Base-by-base conservation (phyloP, 139 green algal species). In the Coelastrella sp. region DNA sequence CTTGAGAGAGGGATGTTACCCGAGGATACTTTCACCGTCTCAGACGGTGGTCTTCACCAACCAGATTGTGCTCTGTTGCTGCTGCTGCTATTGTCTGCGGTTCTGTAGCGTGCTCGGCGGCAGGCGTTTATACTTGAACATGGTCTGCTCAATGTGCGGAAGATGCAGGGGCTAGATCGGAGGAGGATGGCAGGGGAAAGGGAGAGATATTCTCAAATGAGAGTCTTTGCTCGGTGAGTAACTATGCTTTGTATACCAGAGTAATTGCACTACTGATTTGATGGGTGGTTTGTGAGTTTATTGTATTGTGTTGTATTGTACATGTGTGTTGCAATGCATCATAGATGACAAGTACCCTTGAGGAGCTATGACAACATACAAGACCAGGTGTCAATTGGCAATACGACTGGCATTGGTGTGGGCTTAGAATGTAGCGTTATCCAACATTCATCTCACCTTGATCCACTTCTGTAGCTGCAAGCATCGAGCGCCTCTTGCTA, bases 211-310 rank as follows among this genome's bases (percentile, higher is more conserved):
- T 94, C 94, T 7, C 89, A 87, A 73, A 88, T 98, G 90, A 94
- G 97, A 4, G 96, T 98, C 65, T 96, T 99, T 91, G 96, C 96
- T 12, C 87, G 97, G 10, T 99, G 97, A 80, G 86, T 9, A 5
- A 59, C 76, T 60, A 8, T 66, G 75, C 27, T 11, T 35, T 79
- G 73, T 10, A 79, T 5, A 35, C 0, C 73, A n/a, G n/a, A n/a
- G n/a, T n/a, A n/a, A n/a, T n/a, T 12, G 73, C 73, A 35, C 73
- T 22, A 10, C 73, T 27, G 75, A 49, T 11, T 5, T 56, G 73
- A 19, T 35, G 14, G 73, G 10, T 22, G 17, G 20, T 5, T n/a
- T 80, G 17, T n/a, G 73, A 22, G 19, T 22, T 22, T 19, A 35
- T 35, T 1, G 1, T 4, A 56, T 6, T 80, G 73, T 17, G 14